Evolutionary conservation across 2,329 filamentous ascomycete species (phyloP), one percentile per base, ranked within the genome.

Genomic region (Trichoderma oligosporum): DNA sequence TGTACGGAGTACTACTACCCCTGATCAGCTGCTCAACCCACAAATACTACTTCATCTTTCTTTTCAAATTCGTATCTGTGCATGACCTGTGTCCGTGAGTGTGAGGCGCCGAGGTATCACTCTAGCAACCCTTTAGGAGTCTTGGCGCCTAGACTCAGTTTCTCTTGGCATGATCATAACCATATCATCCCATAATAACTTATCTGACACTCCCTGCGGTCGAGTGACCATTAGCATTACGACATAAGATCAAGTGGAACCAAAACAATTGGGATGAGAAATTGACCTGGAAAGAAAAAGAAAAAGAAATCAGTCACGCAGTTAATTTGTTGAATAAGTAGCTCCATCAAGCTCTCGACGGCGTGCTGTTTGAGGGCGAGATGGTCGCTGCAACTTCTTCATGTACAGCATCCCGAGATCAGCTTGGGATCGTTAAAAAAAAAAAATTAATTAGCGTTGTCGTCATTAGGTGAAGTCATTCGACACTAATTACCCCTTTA

Each of bases 401-500:
- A 54, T 45, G 51, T 45, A 36, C 20, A 22, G 38, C 49, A 54
- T 54, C 49, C 39, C 39, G 14, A 27, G 29, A 44, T 33, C 11
- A 29, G 51, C 41, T 29, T 35, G 41, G 12, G 46, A 55, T 46
- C 51, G 35, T 36, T 29, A 33, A 20, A 46, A 25, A 25, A 31
- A 45, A 20, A 18, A 54, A 49, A 14, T 25, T 16, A 20, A 14
- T 25, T 16, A 20, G 11, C 41, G 27, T 18, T 55, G 51, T 55
- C 51, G 51, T 55, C 51, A 55, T 55, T 55, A 11, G 51, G 51
- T 39, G 51, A 33, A 16, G 36, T 36, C 48, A 36, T 16, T 20
- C 51, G 38, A 55, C 51, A 54, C 39, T 55, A 46, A 41, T 41
- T 46, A 41, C 51, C 51, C 51, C 51, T 42, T 55, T 45, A 22